Conservation (phyloP, 805 yeast species). For the Ogataea ganodermae region DNA sequence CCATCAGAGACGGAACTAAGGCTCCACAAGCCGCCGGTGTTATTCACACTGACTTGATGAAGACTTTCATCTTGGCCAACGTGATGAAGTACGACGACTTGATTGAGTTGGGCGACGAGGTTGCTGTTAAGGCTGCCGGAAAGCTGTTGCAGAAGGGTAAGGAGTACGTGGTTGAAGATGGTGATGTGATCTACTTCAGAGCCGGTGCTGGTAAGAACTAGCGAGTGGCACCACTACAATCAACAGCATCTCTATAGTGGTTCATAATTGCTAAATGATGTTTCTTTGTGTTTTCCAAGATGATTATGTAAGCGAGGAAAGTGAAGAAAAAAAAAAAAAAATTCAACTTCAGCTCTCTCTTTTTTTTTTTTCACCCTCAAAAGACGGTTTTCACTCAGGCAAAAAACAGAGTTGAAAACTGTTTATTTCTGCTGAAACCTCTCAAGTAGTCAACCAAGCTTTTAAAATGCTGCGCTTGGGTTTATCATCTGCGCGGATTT, state of each 20-base stretch:
- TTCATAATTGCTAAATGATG: conserved; percentile 3
- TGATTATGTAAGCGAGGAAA: not conserved
- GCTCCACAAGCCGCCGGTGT: conserved; percentile 92
- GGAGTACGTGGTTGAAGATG: conserved; percentile 77
- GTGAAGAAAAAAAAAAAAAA: not conserved
- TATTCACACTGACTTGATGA: conserved; percentile 81
- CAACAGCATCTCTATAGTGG: conserved; percentile 4
- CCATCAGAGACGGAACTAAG: conserved; percentile 67
- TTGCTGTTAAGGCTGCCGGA: conserved; percentile 55
- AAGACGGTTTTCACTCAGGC: not conserved
- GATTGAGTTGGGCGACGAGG: conserved; percentile 51
- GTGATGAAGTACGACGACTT: conserved; percentile 70
- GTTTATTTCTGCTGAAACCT: not conserved
- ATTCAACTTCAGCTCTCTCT: not conserved
- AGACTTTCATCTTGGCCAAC: conserved; percentile 78
- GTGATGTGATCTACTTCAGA: conserved; percentile 76
- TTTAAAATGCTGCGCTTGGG: not conserved
- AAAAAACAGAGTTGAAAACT: no score
- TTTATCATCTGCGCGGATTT: not conserved
- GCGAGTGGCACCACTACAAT: not conserved
- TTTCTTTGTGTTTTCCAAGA: not conserved
- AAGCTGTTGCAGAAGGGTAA: conserved; percentile 71
- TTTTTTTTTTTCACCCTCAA: not conserved
- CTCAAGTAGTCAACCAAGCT: not conserved
- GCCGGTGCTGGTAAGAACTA: conserved; percentile 64